phyloP scores from a whole-genome alignment of 2,329 filamentous ascomycete genomes.

The Epichloe uncinata region DNA sequence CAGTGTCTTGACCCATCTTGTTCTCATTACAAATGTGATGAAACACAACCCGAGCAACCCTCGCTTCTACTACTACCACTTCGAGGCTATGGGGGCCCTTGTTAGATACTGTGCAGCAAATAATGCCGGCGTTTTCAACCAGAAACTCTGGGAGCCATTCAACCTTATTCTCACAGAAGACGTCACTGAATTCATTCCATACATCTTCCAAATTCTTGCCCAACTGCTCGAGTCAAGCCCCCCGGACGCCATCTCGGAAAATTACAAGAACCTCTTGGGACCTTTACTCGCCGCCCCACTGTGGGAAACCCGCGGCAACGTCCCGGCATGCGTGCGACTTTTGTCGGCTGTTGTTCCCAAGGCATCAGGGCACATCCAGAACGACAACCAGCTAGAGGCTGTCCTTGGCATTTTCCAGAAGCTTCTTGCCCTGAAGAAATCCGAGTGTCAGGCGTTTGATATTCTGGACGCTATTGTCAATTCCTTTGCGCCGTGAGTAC shows the following conservation, averaged over 20 bases:
- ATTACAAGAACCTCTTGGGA: conserved; percentile 66
- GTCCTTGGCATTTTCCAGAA: conserved; percentile 95
- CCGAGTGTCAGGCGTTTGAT: conserved; percentile 80
- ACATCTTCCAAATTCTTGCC: conserved; percentile 90
- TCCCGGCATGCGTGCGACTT: conserved; percentile 78
- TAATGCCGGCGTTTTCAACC: conserved; percentile 62
- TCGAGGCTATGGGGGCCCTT: conserved; percentile 83
- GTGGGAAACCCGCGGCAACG: conserved; percentile 88
- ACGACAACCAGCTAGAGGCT: conserved; percentile 70
- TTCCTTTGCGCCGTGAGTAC: conserved; percentile 55
- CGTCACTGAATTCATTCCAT: conserved; percentile 91
- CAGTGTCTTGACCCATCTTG: conserved; percentile 66
- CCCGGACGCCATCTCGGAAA: conserved; percentile 62
- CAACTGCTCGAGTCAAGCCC: conserved; percentile 81
- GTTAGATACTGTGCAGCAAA: conserved; percentile 53
- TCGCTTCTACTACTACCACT: conserved; percentile 96
- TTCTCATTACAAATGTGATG: conserved; percentile 84
- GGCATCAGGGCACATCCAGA: conserved; percentile 57
- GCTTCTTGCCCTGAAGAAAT: conserved; percentile 66
- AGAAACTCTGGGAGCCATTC: conserved; percentile 72
- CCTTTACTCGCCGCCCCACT: conserved; percentile 69
- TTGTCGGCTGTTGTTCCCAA: conserved; percentile 77
- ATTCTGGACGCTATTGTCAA: conserved; percentile 70
- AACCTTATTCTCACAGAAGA: conserved; percentile 67
- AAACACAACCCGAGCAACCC: conserved; percentile 94